A percentile compares a stretch with the other conserved stretches of the same genome.
Evolutionary conservation across 768 basidiomycete species (phyloP).

Genomic region (Boletus sp.): DNA sequence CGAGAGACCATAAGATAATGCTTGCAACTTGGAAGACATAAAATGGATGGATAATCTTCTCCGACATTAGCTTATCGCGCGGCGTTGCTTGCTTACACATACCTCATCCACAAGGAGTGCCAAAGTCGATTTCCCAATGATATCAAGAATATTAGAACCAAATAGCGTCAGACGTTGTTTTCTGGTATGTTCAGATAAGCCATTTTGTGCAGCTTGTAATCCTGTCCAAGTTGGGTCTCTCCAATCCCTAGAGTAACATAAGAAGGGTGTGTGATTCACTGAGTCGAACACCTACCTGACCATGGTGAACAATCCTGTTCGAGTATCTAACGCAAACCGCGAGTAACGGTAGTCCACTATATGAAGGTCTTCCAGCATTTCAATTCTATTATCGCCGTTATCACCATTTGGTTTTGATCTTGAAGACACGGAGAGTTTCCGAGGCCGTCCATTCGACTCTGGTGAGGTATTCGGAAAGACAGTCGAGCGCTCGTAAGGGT

Average conservation of each 20-base stretch:
- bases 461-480: slow-evolving; percentile 58
- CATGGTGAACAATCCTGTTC: slow-evolving; percentile 78
- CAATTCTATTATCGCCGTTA: slow-evolving; percentile 30
- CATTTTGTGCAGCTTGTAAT: slow-evolving; percentile 58
- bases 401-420: slow-evolving; percentile 33
- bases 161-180: slow-evolving; percentile 74
- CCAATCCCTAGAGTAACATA: slow-evolving; percentile 69
- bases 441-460: slow-evolving; percentile 28
- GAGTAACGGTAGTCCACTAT: slow-evolving; percentile 92
- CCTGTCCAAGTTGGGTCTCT: slow-evolving; percentile 74
- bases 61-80: slow-evolving; percentile 1
- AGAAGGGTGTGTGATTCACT: background rate
- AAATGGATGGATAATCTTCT: slow-evolving; percentile 90
- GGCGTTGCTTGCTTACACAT: slow-evolving; percentile 15
- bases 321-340: slow-evolving; percentile 83
- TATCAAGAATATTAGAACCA: slow-evolving; percentile 84
- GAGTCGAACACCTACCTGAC: slow-evolving; percentile 53
- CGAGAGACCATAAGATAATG: slow-evolving; percentile 89
- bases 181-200: slow-evolving; percentile 53
- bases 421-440: slow-evolving; percentile 21
- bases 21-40: slow-evolving; percentile 98
- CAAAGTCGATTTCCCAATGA: slow-evolving; percentile 79
- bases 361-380: slow-evolving; percentile 51
- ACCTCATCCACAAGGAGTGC: slow-evolving; percentile 89
- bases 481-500: slow-evolving; percentile 77